A percentile compares a stretch with the other conserved stretches of the same genome.
Evolutionary conservation across 2,329 filamentous ascomycete genomes (phyloP).

Genomic region (Sordariomycetes sp.): DNA sequence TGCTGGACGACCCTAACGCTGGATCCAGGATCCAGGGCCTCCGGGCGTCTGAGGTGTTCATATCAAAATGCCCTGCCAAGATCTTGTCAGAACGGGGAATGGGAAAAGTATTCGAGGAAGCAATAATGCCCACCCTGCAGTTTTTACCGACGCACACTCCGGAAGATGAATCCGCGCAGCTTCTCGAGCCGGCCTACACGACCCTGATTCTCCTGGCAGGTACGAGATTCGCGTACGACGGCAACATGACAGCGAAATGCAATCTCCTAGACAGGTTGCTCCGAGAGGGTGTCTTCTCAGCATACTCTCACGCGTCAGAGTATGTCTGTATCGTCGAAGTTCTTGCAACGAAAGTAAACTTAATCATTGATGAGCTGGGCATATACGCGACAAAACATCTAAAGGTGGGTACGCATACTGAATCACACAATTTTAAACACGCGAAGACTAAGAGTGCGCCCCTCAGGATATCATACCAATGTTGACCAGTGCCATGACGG

Average conservation of each 20-base stretch:
- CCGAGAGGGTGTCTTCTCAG: conserved; percentile 39
- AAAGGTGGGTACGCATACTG: conserved; percentile 28
- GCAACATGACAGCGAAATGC: conserved; percentile 15
- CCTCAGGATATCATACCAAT: conserved; percentile 53
- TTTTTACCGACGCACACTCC: conserved; percentile 68
- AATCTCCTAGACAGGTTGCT: conserved; percentile 39
- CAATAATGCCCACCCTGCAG: conserved; percentile 57
- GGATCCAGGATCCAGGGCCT: conserved; percentile 43
- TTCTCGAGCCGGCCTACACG: conserved; percentile 54
- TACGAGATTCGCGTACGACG: conserved; percentile 17
- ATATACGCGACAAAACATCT: conserved; percentile 55
- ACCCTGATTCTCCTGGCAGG: conserved; percentile 47
- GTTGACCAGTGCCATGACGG: conserved; percentile 48
- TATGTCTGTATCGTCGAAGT: conserved; percentile 42
- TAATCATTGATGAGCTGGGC: conserved; percentile 41
- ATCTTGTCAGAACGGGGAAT: conserved; percentile 52
- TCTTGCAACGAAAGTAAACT: conserved; percentile 35
- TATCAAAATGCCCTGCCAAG: conserved; percentile 35
- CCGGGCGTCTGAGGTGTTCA: conserved; percentile 35
- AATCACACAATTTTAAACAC: not conserved
- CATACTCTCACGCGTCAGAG: conserved; percentile 43
- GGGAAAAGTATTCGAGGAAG: conserved; percentile 52
- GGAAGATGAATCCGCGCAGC: conserved; percentile 49
- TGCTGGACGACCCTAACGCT: conserved; percentile 50
- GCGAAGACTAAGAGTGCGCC: not conserved